Evolutionary conservation across 768 basidiomycete genomes (phyloP), one percentile per base, ranked within the genome.

Genomic region (Kwoniella mangroviensis): DNA sequence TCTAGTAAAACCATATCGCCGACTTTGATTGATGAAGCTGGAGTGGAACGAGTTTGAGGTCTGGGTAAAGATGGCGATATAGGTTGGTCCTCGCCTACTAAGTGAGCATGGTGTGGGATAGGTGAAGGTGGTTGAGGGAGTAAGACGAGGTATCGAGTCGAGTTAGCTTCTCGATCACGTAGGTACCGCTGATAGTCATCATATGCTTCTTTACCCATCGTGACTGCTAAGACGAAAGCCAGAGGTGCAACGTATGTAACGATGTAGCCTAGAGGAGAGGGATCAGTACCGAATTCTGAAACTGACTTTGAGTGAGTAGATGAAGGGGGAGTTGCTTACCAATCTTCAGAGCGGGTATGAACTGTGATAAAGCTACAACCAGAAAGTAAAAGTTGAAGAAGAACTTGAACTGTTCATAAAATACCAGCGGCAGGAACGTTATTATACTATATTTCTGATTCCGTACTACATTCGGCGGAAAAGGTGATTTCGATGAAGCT

Each of bases 401-500:
- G 87, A 96, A 98, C 84, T 98, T 98, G 90, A 98, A 99, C 82
- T 98, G 96, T 83, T 98, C 95, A 83, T 98, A 98, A 82, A 98
- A 89, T 55, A 98, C 95, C 73, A 98, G 88, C 3, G 97, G 97
- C 11, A 99, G 88, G 86, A 99, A 99, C n/a, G 92, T 94, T 85
- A 93, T 88, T 64, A 92, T 86, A 81, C 95, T 96, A 87, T 98
- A 98, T 85, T 99, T 99, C 84, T 98, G 96, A 78, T 99, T 99
- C 75, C 92, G 90, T 66, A 97, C 92, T 58, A 91, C 90, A 84
- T 99, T 99, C 40, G 94, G 87, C 19, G 96, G 90, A 69, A 75
- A 85, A 2, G 73, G 42, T 1, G 75, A 71, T 42, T 65, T 64
- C 17, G 49, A 42, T 43, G 28, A 58, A 65, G 58, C 71, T 62